Conservation (phyloP, 345 rosid genomes). For the Excoecaria agallocha region DNA sequence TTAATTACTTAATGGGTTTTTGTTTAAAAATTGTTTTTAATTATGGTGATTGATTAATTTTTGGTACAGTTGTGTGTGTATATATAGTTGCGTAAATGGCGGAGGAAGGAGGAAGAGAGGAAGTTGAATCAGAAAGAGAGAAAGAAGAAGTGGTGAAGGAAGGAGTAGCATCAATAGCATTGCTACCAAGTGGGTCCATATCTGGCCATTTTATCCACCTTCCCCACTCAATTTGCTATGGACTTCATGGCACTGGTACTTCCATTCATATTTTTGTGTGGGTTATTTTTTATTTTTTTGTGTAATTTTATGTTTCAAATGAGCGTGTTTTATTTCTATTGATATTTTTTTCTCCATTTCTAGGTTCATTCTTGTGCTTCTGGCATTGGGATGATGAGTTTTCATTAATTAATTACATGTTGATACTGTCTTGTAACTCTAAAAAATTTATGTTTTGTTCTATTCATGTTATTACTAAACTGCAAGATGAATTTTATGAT, state of each 20-base stretch:
- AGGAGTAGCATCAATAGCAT: constrained; percentile 87
- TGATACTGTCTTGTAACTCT: not conserved
- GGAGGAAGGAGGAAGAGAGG: constrained; percentile 34
- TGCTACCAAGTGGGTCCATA: constrained; percentile 75
- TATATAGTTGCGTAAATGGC: constrained; percentile 14
- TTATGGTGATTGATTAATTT: not conserved
- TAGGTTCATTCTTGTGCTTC: not conserved
- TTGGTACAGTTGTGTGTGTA: not conserved
- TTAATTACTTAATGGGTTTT: not conserved
- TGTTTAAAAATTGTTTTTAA: not conserved
- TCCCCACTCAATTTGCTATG: constrained; percentile 82
- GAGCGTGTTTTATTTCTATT: no score
- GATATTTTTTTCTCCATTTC: not conserved
- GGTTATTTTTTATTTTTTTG: not conserved
- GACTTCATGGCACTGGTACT: constrained; percentile 84
- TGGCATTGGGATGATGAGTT: not conserved
- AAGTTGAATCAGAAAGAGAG: constrained; percentile 15
- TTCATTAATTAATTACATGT: not conserved
- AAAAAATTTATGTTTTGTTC: not conserved
- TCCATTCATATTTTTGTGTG: not conserved
- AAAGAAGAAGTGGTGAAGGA: constrained; percentile 50
- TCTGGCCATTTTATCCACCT: constrained; percentile 88
- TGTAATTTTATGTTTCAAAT: no score
- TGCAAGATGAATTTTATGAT: not conserved
- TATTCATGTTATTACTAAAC: not conserved